Base-by-base conservation (phyloP, 2,329 filamentous ascomycete species). In the Sarocladium oryzae region DNA sequence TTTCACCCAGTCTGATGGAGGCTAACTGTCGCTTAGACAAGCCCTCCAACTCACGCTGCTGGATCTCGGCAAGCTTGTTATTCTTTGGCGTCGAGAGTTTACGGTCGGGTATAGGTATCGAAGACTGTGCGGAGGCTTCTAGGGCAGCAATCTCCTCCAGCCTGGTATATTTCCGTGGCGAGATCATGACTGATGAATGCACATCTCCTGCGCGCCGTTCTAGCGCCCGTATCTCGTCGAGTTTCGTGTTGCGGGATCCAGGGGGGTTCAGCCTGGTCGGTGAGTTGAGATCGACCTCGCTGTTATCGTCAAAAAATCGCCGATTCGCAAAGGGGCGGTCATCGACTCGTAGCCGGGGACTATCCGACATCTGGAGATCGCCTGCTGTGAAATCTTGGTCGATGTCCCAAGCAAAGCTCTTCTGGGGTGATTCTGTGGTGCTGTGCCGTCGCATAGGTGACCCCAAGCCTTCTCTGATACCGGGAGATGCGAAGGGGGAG, bases 381-480 rank as follows among this genome's bases (percentile, higher is more conserved):
- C 72, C 70, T 10, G 73, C 78, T 1, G 79, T 81, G 56, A 82
- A 81, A 51, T 82, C 79, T 4, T 74, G 72, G 30, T 82, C 78
- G 6, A 79, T 62, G 52, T 81, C 67, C 78, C 78, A 82, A 7
- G 71, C 74, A 52, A 73, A 77, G 56, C 72, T 76, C 61, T 76
- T 79, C 49, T 75, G 72, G 0, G 77, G 77, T 0, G 75, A 76
- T 5, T 56, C 51, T 46, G 18, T 36, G 26, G 35, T 15, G 24
- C 43, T 37, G 21, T 40, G 37, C 26, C 26, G 24, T 45, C 38
- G 18, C 26, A 33, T 43, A 11, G 40, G 40, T 15, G 33, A 21
- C 18, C 11, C 40, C 30, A 13, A 50, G 33, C 33, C 51, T 52
- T 24, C 40, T 45, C 43, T 45, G 37, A 20, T 21, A 28, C 71